These are phyloP conservation scores for Novakomyces olei DNA, from an alignment of 805 yeast species.

Conservation along the genomic window DNA sequence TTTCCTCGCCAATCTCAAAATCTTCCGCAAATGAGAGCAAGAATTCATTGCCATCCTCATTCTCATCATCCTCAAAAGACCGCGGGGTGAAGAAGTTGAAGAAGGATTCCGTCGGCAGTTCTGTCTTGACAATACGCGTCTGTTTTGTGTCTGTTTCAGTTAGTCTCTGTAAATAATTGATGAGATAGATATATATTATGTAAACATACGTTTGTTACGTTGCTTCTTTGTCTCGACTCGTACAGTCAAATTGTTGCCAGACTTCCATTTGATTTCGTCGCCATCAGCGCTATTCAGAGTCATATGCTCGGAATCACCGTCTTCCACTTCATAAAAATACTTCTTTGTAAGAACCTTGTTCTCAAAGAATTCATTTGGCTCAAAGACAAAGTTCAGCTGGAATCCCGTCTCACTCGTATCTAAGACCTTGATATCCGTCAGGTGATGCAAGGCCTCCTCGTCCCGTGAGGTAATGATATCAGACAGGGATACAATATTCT, in stretches of 20 bases:
- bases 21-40: constrained; percentile 76
- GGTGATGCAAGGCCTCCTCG: constrained; percentile 49
- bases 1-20: constrained; percentile 86
- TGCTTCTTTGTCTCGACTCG: constrained; percentile 85
- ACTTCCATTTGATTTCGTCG: constrained; percentile 58
- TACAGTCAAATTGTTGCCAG: constrained; percentile 62
- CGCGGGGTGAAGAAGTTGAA: constrained; percentile 95
- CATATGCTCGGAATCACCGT: constrained; percentile 87
- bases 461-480: constrained; percentile 81
- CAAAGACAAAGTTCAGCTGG: constrained; percentile 62
- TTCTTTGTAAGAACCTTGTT: constrained; percentile 58
- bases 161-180: no score
- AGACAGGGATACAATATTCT: constrained; percentile 57
- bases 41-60: constrained; percentile 44
- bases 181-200: no score
- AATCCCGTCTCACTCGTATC: constrained; percentile 54
- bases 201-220: constrained; percentile 43
- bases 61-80: constrained; percentile 39
- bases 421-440: constrained; percentile 59
- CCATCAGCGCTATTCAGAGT: constrained; percentile 96
- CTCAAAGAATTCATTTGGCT: constrained; percentile 51
- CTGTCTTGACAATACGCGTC: constrained; percentile 83
- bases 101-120: constrained; percentile 84
- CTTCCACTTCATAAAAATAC: constrained; percentile 80
- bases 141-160: constrained; percentile 49